phyloP scores from a whole-genome alignment of 208 protist genomes.

The Crithidia acanthocephali region DNA sequence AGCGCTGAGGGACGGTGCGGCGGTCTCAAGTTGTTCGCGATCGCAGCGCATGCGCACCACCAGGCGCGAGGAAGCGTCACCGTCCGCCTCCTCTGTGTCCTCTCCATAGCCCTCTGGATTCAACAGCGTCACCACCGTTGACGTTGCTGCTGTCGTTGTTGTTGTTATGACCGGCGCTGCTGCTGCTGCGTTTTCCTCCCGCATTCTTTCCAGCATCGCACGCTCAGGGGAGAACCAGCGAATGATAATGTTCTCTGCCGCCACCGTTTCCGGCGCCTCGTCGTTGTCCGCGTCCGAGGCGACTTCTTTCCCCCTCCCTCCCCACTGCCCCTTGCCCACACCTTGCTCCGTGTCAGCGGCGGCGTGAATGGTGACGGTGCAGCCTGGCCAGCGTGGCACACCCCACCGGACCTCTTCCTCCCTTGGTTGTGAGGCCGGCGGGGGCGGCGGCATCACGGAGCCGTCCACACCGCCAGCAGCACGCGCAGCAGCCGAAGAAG shows the following conservation, averaged over 20 bases:
- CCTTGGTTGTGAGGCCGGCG: neutral
- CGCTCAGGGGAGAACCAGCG: too few relatives aligned
- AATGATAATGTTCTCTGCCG: too few relatives aligned
- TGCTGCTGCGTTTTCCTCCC: too few relatives aligned
- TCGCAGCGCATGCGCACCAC: neutral
- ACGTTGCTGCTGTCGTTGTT: too few relatives aligned
- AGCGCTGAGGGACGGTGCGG: neutral
- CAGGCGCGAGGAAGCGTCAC: neutral
- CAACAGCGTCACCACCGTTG: neutral
- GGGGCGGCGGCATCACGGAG: neutral
- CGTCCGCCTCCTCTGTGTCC: neutral
- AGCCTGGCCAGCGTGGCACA: conserved; percentile 11
- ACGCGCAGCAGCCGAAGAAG: too few relatives aligned
- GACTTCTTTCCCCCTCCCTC: neutral
- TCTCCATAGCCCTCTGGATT: neutral
- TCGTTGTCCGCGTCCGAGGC: neutral
- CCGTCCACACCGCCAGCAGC: too few relatives aligned
- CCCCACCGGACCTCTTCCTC: conserved; percentile 11
- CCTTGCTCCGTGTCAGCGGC: neutral
- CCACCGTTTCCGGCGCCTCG: too few relatives aligned
- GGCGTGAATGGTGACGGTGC: conserved; percentile 1
- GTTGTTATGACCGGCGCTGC: too few relatives aligned
- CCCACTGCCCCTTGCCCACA: too few relatives aligned
- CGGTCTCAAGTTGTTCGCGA: neutral
- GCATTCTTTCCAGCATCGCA: too few relatives aligned